Evolutionary conservation across 331 rosid genomes (phyloP).

Genomic region (Malus hybrid): DNA sequence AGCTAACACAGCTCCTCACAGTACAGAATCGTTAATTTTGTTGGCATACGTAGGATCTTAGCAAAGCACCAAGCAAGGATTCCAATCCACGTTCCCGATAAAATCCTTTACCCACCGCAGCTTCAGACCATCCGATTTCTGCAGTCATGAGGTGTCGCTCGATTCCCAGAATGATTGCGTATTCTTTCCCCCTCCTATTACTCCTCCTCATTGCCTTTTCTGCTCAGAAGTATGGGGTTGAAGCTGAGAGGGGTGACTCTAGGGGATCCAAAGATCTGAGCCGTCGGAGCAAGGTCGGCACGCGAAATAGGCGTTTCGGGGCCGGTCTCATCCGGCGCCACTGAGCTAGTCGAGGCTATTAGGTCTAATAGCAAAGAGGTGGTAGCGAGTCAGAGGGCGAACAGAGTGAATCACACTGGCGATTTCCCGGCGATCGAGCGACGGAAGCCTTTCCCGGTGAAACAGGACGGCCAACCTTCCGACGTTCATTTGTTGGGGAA

Average conservation of each 20-base stretch:
- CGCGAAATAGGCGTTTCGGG: too few species aligned
- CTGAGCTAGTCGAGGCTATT: conserved; percentile 20
- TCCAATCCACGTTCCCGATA: conserved; percentile 9
- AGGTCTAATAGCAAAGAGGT: conserved; percentile 26
- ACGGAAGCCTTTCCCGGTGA: conserved; percentile 39
- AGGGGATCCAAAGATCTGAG: conserved; percentile 65
- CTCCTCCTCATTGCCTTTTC: conserved; percentile 27
- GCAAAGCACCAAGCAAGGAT: not conserved
- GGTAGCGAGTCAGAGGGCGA: conserved; percentile 6
- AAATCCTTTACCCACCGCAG: not conserved
- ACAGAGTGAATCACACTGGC: conserved; percentile 19
- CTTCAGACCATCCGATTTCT: not conserved
- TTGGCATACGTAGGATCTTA: not conserved
- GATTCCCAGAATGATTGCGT: conserved; percentile 21
- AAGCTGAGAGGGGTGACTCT: conserved; percentile 28
- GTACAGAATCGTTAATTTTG: not conserved
- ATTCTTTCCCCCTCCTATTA: conserved; percentile 22
- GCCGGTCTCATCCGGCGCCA: not conserved
- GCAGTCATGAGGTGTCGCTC: conserved; percentile 34
- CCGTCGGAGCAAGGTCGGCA: conserved; percentile 68
- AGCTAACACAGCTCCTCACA: conserved; percentile 58
- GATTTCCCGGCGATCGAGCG: conserved; percentile 46
- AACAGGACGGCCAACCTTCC: conserved; percentile 37
- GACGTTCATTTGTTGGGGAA: too few species aligned
- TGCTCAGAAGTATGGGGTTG: conserved; percentile 26